Conservation (phyloP, 2,329 filamentous ascomycete species). For the Aureobasidium sp. region DNA sequence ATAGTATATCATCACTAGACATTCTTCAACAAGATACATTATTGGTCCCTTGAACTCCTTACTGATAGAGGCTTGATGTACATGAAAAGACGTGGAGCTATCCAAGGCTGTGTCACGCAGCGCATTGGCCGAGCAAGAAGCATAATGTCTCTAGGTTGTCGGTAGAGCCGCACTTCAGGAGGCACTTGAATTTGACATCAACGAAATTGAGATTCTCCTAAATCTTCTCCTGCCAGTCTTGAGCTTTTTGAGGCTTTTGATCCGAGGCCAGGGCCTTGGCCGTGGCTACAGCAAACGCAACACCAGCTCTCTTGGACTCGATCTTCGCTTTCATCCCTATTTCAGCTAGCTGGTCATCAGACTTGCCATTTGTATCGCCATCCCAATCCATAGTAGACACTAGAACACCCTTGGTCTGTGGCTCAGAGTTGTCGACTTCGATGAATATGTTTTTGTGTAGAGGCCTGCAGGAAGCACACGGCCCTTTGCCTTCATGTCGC, state of each 20-base stretch:
- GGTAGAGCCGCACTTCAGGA: too few relatives aligned
- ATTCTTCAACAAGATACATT: background rate
- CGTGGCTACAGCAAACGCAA: background rate
- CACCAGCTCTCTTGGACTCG: background rate
- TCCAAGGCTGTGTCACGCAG: too few relatives aligned
- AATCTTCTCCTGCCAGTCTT: background rate
- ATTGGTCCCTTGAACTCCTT: background rate
- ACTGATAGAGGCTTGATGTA: background rate
- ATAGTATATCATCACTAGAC: too few relatives aligned
- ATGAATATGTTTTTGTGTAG: background rate
- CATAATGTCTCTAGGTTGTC: too few relatives aligned
- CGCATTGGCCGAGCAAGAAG: too few relatives aligned
- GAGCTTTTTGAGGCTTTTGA: too few relatives aligned
- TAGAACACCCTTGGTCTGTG: background rate
- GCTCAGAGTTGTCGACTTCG: background rate
- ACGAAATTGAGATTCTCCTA: background rate
- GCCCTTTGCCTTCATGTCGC: background rate
- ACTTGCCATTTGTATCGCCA: background rate
- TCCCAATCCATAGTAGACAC: background rate
- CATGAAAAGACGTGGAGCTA: too few relatives aligned
- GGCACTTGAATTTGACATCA: background rate
- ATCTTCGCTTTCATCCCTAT: background rate
- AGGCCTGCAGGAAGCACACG: background rate
- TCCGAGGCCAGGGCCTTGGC: background rate
- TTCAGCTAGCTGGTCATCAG: background rate